A percentile compares a stretch with the other conserved stretches of the same genome.
These are phyloP conservation scores for Mimosa bimucronata DNA, from an alignment of 306 rosid genomes.

Conservation along the genomic window DNA sequence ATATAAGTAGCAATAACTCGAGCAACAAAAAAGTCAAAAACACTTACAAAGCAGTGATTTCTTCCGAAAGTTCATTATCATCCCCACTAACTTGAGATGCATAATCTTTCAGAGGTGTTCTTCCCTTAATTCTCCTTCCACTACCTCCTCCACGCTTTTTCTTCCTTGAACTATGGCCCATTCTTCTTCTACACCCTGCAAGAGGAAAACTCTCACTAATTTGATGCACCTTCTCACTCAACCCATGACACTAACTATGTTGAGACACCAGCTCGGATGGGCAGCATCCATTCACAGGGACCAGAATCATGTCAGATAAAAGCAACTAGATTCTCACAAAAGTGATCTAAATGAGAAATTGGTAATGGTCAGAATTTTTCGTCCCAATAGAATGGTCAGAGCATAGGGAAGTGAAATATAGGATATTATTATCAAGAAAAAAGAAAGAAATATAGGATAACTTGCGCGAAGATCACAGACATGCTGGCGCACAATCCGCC, in stretches of 20 bases:
- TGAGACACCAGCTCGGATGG: not conserved
- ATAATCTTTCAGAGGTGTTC: constrained; percentile 68
- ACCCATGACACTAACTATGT: not conserved
- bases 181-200: constrained; percentile 29
- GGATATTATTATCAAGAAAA: no score
- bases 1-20: constrained; percentile 9
- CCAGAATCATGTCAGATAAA: not conserved
- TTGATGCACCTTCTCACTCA: constrained; percentile 3
- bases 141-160: constrained; percentile 76
- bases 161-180: constrained; percentile 86
- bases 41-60: constrained; percentile 87
- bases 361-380: not conserved
- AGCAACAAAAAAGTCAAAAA: constrained; percentile 18
- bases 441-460: not conserved
- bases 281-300: constrained; percentile 1
- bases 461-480: not conserved
- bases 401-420: not conserved
- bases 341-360: not conserved
- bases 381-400: not conserved
- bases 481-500: not conserved
- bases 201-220: not conserved
- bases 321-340: not conserved
- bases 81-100: constrained; percentile 42
- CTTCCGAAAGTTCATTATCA: constrained; percentile 80
- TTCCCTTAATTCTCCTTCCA: constrained; percentile 67